phyloP scores from a whole-genome alignment of 2,329 filamentous ascomycete genomes.

The Fusarium hostae region DNA sequence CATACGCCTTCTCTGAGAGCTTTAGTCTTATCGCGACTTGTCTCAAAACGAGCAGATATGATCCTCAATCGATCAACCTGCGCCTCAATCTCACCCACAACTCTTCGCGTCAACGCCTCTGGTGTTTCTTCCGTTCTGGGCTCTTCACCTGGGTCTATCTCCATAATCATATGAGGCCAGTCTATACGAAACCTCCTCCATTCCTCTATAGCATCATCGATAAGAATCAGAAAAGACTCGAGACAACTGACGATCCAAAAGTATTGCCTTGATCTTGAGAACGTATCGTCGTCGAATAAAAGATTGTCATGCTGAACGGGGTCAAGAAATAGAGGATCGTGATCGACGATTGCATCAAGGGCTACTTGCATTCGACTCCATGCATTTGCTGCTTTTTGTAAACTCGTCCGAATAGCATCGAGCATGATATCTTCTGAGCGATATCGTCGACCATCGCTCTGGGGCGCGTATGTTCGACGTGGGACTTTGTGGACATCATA shows the following conservation, averaged over 20 bases:
- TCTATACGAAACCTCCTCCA: neutral
- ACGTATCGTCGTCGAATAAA: conserved; percentile 4
- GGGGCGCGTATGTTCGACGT: neutral
- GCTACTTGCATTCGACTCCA: conserved; percentile 1
- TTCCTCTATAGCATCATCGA: conserved; percentile 1
- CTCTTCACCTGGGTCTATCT: neutral
- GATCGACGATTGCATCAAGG: neutral
- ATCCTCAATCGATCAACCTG: neutral
- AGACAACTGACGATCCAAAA: conserved; percentile 9
- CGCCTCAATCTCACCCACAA: neutral
- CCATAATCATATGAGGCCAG: neutral
- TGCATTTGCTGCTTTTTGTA: neutral
- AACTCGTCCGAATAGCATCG: neutral
- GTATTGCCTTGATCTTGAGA: neutral
- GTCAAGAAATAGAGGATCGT: neutral
- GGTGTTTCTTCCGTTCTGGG: neutral
- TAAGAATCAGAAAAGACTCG: neutral
- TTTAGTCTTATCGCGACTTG: conserved; percentile 2
- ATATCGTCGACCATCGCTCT: neutral
- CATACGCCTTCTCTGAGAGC: conserved; percentile 7
- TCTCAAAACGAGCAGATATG: neutral
- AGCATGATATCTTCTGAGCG: neutral
- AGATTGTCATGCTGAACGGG: neutral
- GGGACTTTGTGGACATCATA: neutral
- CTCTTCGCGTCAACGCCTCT: neutral